Percentiles rank a stretch among this genome's conserved stretches.
Evolutionary conservation across 192 early-diverging fungal genomes (phyloP).

Genomic region (Allomyces arbusculus): DNA sequence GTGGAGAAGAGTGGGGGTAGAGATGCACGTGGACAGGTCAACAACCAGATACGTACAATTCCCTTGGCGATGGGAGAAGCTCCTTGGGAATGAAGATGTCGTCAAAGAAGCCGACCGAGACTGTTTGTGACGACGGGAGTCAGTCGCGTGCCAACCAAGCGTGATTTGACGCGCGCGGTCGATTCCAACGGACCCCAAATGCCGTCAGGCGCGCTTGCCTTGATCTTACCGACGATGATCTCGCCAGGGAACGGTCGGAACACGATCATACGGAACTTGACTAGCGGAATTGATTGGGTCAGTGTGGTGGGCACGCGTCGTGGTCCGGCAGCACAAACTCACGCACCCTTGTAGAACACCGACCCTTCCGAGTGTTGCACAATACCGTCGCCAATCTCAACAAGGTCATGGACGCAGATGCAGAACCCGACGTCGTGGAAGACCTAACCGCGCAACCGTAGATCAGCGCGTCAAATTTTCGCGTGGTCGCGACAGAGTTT

Average conservation of each 20-base stretch:
- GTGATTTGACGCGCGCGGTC: neutral
- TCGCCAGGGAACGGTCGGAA: constrained; percentile 84
- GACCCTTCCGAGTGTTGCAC: constrained; percentile 69
- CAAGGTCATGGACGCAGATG: constrained; percentile 59
- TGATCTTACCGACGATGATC: constrained; percentile 57
- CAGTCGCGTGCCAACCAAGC: neutral
- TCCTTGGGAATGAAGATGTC: constrained; percentile 60
- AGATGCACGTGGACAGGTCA: neutral
- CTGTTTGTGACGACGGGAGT: constrained; percentile 9
- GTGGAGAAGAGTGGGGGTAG: neutral
- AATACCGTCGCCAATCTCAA: constrained; percentile 62
- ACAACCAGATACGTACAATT: constrained; percentile 38
- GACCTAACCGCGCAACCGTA: constrained; percentile 17
- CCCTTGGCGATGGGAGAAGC: constrained; percentile 35
- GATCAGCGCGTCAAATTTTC: neutral
- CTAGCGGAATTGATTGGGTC: constrained; percentile 6
- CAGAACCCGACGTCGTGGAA: constrained; percentile 81
- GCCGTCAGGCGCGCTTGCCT: constrained; percentile 43
- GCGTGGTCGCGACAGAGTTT: neutral
- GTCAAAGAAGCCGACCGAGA: constrained; percentile 76
- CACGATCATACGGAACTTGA: constrained; percentile 64
- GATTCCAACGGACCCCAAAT: constrained; percentile 29
- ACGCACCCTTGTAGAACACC: constrained; percentile 48
- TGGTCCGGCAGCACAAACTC: constrained; percentile 1
- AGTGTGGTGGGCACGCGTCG: neutral